Conservation (phyloP, 208 protist species). For the Trypanosoma rangeli region DNA sequence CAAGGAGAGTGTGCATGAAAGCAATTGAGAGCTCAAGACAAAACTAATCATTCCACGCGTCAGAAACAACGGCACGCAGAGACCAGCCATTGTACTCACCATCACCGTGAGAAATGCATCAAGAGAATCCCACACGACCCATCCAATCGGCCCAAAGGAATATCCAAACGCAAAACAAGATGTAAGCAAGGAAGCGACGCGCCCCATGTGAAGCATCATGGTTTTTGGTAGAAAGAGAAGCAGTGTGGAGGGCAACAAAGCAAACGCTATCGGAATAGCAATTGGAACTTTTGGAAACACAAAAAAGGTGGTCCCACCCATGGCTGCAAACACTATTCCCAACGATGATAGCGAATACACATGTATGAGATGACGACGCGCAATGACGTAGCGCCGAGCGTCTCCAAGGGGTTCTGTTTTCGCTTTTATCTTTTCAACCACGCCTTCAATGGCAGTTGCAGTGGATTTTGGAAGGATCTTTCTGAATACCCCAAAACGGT, state of each 20-base stretch:
- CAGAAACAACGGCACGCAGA: constrained; percentile 71
- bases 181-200: constrained; percentile 43
- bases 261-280: constrained; percentile 41
- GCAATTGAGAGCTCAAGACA: constrained; percentile 66
- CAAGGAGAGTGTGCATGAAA: constrained; percentile 60
- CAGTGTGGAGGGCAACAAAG: constrained; percentile 43
- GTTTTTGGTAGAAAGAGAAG: constrained; percentile 46
- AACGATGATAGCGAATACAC: constrained; percentile 47
- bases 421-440: constrained; percentile 57
- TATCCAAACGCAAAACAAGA: constrained; percentile 59
- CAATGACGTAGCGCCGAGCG: constrained; percentile 38
- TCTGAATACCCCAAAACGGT: constrained; percentile 52
- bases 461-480: constrained; percentile 34
- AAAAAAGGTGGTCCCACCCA: constrained; percentile 52
- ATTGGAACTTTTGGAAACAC: constrained; percentile 53
- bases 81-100: constrained; percentile 68
- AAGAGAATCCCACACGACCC: constrained; percentile 72
- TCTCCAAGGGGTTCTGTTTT: constrained; percentile 64
- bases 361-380: constrained; percentile 49
- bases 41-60: constrained; percentile 87
- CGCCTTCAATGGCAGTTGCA: constrained; percentile 33
- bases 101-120: constrained; percentile 45
- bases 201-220: constrained; percentile 38
- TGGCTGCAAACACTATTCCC: constrained; percentile 50
- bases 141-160: constrained; percentile 70